phyloP scores from a whole-genome alignment of 495 filamentous ascomycete genomes.

The Aspergillus saccharolyticus region DNA sequence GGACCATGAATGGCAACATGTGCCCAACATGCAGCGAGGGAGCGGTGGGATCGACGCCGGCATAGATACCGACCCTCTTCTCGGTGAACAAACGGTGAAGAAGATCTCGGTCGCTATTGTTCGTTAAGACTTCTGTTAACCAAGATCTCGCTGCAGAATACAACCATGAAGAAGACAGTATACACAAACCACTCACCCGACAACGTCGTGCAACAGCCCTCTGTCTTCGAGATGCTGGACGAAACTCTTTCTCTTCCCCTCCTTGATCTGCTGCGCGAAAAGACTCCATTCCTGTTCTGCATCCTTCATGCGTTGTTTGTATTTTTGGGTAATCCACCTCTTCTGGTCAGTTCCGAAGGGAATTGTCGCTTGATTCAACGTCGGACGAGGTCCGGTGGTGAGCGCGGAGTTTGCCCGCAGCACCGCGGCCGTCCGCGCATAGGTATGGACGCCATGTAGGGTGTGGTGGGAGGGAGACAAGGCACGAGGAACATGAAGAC shows the following conservation, averaged over 20 bases:
- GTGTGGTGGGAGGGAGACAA: conserved; percentile 9
- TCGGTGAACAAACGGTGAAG: conserved; percentile 64
- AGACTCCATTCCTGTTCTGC: conserved; percentile 54
- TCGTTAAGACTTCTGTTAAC: conserved; percentile 8
- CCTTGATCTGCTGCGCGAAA: conserved; percentile 51
- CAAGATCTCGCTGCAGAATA: background rate
- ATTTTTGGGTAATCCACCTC: conserved; percentile 46
- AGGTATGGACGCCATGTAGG: conserved; percentile 24
- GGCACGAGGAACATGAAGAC: conserved; percentile 14
- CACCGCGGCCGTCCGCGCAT: conserved; percentile 22
- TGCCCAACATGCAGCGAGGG: conserved; percentile 88
- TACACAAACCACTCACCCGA: conserved; percentile 62
- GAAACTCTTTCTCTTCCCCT: conserved; percentile 58
- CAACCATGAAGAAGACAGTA: background rate
- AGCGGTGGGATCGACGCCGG: conserved; percentile 90
- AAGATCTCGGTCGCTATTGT: conserved; percentile 51
- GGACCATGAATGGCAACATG: conserved; percentile 85
- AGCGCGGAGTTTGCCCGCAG: conserved; percentile 15
- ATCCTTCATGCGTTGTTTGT: conserved; percentile 46
- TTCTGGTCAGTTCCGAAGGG: conserved; percentile 22
- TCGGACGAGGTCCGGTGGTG: conserved; percentile 15
- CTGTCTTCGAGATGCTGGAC: conserved; percentile 70
- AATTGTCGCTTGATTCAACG: conserved; percentile 2
- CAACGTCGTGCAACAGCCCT: conserved; percentile 71
- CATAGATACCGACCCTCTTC: conserved; percentile 73